Evolutionary conservation across 2,329 filamentous ascomycete genomes (phyloP).

Genomic region (Epichloe amarillans): DNA sequence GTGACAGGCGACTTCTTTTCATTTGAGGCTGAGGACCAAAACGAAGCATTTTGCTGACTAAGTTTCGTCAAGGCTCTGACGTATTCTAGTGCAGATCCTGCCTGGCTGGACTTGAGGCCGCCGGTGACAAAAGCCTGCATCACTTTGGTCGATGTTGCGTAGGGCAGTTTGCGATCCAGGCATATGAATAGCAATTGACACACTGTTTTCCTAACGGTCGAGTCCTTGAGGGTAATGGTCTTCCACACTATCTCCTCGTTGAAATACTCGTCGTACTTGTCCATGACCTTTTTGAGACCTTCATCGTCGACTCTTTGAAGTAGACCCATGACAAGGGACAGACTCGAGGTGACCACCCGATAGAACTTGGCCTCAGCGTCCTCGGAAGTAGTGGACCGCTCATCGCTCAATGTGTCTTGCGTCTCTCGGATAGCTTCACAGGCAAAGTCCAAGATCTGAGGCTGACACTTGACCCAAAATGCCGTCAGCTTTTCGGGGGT

Average conservation of each 20-base stretch:
- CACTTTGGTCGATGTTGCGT: slow-evolving; percentile 35
- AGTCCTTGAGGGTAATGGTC: slow-evolving; percentile 49
- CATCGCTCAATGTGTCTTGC: slow-evolving; percentile 71
- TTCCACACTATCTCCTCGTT: slow-evolving; percentile 53
- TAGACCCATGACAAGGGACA: slow-evolving; percentile 42
- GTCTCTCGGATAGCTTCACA: slow-evolving; percentile 71
- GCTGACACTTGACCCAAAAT: slow-evolving; percentile 73
- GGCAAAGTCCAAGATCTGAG: slow-evolving; percentile 70
- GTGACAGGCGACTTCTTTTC: slow-evolving; percentile 40
- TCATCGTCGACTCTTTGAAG: slow-evolving; percentile 28
- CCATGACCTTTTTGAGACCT: slow-evolving; percentile 46
- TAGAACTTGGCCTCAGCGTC: slow-evolving; percentile 79
- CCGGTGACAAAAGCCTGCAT: slow-evolving; percentile 54
- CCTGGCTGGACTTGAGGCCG: slow-evolving; percentile 58
- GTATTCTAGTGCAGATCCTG: slow-evolving; percentile 60
- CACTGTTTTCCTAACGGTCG: slow-evolving; percentile 34
- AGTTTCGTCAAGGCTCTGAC: slow-evolving; percentile 53
- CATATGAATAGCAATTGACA: slow-evolving; percentile 38
- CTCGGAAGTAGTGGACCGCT: slow-evolving; percentile 68
- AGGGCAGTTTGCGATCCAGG: slow-evolving; percentile 34
- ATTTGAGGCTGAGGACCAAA: slow-evolving; percentile 51
- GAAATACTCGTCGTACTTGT: slow-evolving; percentile 54
- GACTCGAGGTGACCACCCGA: slow-evolving; percentile 49
- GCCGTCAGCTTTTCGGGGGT: slow-evolving; percentile 62
- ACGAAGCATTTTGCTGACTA: slow-evolving; percentile 48